These are phyloP conservation scores for Heliosperma pusillum DNA, from an alignment of 148 eudicot genomes.

Conservation along the genomic window DNA sequence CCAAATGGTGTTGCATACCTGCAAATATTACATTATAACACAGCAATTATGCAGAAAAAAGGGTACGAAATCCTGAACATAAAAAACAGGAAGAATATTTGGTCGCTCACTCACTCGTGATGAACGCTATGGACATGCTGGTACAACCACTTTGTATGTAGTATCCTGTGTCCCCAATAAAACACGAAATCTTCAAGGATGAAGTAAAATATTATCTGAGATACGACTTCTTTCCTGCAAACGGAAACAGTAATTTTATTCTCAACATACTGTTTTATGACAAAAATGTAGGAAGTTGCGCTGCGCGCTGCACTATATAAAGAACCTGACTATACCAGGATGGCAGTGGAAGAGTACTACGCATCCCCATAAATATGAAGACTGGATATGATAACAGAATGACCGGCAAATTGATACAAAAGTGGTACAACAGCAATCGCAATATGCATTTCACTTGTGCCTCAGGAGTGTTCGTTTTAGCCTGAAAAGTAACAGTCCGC, in stretches of 20 bases:
- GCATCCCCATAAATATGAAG: conserved; percentile 93
- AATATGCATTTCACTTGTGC: conserved; percentile 87
- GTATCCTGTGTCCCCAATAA: conserved; percentile 93
- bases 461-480: conserved; percentile 67
- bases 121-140: conserved; percentile 94
- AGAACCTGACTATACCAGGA: conserved; percentile 91
- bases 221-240: conserved; percentile 75
- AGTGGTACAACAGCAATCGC: conserved; percentile 72
- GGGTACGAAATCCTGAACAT: neutral
- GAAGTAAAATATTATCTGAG: conserved; percentile 83
- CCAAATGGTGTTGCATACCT: conserved; percentile 98
- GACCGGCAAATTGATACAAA: conserved; percentile 84
- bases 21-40: neutral
- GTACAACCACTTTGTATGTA: conserved; percentile 95
- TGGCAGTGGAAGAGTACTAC: conserved; percentile 90
- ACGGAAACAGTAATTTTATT: conserved; percentile 14
- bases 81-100: neutral
- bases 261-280: neutral
- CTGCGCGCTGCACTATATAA: conserved; percentile 36
- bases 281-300: neutral
- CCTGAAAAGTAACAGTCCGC: conserved; percentile 39
- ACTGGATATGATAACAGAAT: conserved; percentile 89
- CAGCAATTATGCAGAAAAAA: neutral
- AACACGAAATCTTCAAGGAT: conserved; percentile 90
- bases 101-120: conserved; percentile 68